These are phyloP conservation scores for Erysimum cheiri DNA, from an alignment of 441 rosid species.

Conservation along the genomic window DNA sequence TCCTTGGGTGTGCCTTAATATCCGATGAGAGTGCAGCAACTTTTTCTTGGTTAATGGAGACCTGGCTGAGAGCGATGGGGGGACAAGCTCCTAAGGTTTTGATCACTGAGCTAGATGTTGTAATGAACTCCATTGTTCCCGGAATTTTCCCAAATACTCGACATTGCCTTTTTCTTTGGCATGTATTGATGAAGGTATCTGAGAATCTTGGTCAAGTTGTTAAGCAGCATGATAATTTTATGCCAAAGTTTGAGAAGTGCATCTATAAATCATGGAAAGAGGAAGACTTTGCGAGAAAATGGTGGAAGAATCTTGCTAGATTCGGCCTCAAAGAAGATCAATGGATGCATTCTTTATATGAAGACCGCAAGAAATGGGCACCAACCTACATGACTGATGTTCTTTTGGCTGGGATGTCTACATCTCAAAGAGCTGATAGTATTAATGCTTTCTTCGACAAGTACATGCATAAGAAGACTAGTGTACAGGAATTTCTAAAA, in stretches of 20 bases:
- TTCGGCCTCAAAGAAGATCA: conserved; percentile 73
- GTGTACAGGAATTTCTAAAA: conserved; percentile 78
- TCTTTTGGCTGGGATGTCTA: conserved; percentile 81
- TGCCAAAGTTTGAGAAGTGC: conserved; percentile 82
- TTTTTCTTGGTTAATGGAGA: conserved; percentile 78
- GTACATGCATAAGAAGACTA: conserved; percentile 83
- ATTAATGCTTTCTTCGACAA: conserved; percentile 75
- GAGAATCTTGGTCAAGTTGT: conserved; percentile 70
- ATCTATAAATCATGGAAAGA: conserved; percentile 82
- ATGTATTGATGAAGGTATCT: conserved; percentile 63
- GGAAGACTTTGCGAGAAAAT: conserved; percentile 73
- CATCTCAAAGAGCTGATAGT: conserved; percentile 75
- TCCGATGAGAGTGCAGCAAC: conserved; percentile 73
- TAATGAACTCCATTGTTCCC: conserved; percentile 57
- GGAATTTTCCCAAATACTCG: conserved; percentile 62
- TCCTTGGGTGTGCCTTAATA: conserved; percentile 83
- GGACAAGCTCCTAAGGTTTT: conserved; percentile 76
- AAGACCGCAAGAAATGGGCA: conserved; percentile 77
- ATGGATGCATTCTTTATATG: conserved; percentile 65
- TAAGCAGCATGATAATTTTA: conserved; percentile 67
- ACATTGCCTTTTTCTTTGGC: conserved; percentile 80
- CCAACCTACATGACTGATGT: conserved; percentile 70
- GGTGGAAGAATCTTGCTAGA: conserved; percentile 76
- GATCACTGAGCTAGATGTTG: conserved; percentile 68
- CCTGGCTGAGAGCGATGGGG: conserved; percentile 83